Percentiles rank a stretch among this genome's conserved stretches.
These are phyloP conservation scores for Cajanus cajan DNA, from an alignment of 306 rosid species.

Conservation along the genomic window DNA sequence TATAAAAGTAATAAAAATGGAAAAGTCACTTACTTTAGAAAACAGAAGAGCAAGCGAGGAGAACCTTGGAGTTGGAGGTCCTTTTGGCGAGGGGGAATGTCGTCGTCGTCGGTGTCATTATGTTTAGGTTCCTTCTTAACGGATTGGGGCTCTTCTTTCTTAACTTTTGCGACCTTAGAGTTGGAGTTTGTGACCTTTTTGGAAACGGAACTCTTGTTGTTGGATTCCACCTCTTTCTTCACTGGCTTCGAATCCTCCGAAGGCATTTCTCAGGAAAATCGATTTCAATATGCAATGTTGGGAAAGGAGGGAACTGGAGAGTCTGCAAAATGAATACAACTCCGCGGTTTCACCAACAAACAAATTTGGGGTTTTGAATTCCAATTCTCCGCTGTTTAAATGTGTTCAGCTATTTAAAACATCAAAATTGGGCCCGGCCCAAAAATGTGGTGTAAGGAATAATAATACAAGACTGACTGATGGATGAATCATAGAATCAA, in stretches of 20 bases:
- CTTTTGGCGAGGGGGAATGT: conserved; percentile 29
- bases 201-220: conserved; percentile 34
- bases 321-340: too few species aligned
- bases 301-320: not conserved
- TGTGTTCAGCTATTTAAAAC: not conserved
- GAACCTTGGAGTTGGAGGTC: conserved; percentile 50
- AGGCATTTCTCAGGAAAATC: conserved; percentile 39
- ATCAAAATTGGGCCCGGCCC: not conserved
- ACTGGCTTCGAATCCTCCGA: conserved; percentile 51
- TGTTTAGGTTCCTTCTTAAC: conserved; percentile 45
- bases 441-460: too few species aligned
- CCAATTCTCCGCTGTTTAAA: not conserved
- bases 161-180: conserved; percentile 41
- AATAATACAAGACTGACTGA: too few species aligned
- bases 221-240: conserved; percentile 36
- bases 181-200: conserved; percentile 24
- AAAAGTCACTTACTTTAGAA: not conserved
- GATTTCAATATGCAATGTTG: not conserved
- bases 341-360: not conserved
- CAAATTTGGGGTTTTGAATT: not conserved
- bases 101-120: conserved; percentile 29
- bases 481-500: too few species aligned
- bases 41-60: not conserved
- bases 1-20: not conserved
- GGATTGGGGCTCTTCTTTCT: conserved; percentile 44